Conservation (phyloP, 129 eudicot species). For the Escallonia rubra region DNA sequence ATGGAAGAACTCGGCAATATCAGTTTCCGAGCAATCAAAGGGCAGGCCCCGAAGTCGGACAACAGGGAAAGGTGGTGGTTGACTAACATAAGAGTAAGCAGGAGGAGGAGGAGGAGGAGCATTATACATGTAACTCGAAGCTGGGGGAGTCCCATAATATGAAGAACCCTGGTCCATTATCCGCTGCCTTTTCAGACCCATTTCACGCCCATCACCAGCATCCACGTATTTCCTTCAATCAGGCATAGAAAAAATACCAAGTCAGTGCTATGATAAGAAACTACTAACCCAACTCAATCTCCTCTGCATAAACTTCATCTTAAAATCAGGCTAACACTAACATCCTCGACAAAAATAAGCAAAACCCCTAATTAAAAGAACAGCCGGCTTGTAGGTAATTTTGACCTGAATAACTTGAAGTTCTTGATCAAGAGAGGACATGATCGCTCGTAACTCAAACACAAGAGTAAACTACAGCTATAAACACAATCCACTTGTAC, state of each 20-base stretch:
- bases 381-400: too few species aligned
- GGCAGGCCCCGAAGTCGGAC: constrained; percentile 95
- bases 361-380: too few species aligned
- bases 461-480: too few species aligned
- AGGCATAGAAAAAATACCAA: neutral
- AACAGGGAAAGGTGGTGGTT: constrained; percentile 84
- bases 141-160: constrained; percentile 26
- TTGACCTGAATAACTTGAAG: too few species aligned
- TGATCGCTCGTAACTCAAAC: too few species aligned
- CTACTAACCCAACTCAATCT: too few species aligned
- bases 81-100: constrained; percentile 49
- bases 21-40: constrained; percentile 80
- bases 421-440: too few species aligned
- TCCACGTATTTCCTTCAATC: constrained; percentile 57
- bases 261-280: too few species aligned
- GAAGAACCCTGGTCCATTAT: constrained; percentile 77
- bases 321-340: too few species aligned
- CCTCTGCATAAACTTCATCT: too few species aligned
- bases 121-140: constrained; percentile 62
- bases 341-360: too few species aligned
- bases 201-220: constrained; percentile 72
- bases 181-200: constrained; percentile 86
- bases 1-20: constrained; percentile 77
- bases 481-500: too few species aligned
- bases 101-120: constrained; percentile 30